Conservation (phyloP, 805 yeast species). For the Pichia gijzeniarum region DNA sequence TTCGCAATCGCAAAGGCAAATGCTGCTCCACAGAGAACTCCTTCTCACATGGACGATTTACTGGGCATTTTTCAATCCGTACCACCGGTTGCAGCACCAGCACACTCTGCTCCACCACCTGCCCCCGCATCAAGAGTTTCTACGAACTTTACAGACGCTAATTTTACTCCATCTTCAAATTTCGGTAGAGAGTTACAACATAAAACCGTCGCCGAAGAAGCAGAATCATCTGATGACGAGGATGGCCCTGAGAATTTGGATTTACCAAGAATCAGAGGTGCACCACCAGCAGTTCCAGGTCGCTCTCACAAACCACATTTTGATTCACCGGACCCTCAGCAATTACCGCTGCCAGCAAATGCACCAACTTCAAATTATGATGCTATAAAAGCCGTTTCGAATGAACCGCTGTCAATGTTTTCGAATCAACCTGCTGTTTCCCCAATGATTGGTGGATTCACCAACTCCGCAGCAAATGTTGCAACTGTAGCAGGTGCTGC, state of each 20-base stretch:
- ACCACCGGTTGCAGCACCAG: slow-evolving; percentile 29
- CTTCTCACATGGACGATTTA: slow-evolving; percentile 56
- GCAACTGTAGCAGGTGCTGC: slow-evolving; percentile 4
- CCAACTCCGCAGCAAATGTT: slow-evolving; percentile 4
- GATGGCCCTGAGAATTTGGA: slow-evolving; percentile 33
- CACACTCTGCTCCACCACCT: slow-evolving; percentile 23
- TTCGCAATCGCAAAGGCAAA: slow-evolving; percentile 14
- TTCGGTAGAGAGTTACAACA: slow-evolving; percentile 72
- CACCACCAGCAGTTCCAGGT: slow-evolving; percentile 32
- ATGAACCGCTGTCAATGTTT: slow-evolving; percentile 10
- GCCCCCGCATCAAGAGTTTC: slow-evolving; percentile 29
- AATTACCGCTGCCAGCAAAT: slow-evolving; percentile 11
- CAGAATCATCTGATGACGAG: slow-evolving; percentile 28
- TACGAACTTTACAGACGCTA: slow-evolving; percentile 6
- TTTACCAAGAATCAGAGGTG: slow-evolving; percentile 17
- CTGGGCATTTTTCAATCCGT: slow-evolving; percentile 47
- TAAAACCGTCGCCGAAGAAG: slow-evolving; percentile 18
- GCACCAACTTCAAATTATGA: slow-evolving; percentile 38
- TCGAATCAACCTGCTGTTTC: slow-evolving; percentile 17
- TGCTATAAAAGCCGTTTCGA: slow-evolving; percentile 32
- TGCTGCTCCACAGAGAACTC: slow-evolving; percentile 19
- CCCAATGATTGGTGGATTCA: slow-evolving; percentile 4
- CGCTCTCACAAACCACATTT: slow-evolving; percentile 32
- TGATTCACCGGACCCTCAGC: slow-evolving; percentile 12
- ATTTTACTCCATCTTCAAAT: slow-evolving; percentile 73